Evolutionary conservation across 352 stramenopile genomes (phyloP), one percentile per base, ranked within the genome.

Genomic region (Globisporangium lucens): DNA sequence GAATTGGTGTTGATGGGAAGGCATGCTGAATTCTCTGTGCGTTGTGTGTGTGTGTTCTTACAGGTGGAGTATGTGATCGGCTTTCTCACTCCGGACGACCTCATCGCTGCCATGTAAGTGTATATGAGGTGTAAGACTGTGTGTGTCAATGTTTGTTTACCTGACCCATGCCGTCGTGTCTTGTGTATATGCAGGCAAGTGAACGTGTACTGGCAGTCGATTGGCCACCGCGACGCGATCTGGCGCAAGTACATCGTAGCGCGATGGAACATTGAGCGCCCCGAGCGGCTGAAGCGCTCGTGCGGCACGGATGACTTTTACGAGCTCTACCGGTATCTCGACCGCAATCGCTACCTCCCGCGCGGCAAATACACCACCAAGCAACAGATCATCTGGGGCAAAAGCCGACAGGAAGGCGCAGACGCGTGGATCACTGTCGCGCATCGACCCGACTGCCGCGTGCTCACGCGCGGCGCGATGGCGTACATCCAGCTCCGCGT

Each of bases 361-460:
- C 78, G 76, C 9, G 83, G 80, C 57, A 87, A 87, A 56, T 93
- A 84, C 68, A 89, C 83, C 8, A 83, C 75, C 47, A 86, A 87
- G 66, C 76, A 88, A 29, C 81, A 90, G 66, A 75, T 91, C 56
- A 76, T 90, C 6, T 93, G 85, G 85, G 85, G 83, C 3, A 84
- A 83, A 29, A 82, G 71, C 27, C 77, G 83, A 1, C 79, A 89
- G 15, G 78, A 91, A 64, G 77, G 77, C n/a, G 77, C 83, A 3
- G 83, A 93, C 57, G 79, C 85, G 17, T 93, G 85, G 85, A 74
- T 93, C 57, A 91, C 82, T 4, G 69, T 93, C 30, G 85, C 81
- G 10, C 85, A 93, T 66, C 84, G 80, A 2, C 70, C 83, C 10
- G 86, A 93, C 65, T 93, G 85, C 70, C 76, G 82, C 38, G 72